These are phyloP conservation scores for Trametes cinnabarina DNA, from an alignment of 768 basidiomycete genomes.

Conservation along the genomic window DNA sequence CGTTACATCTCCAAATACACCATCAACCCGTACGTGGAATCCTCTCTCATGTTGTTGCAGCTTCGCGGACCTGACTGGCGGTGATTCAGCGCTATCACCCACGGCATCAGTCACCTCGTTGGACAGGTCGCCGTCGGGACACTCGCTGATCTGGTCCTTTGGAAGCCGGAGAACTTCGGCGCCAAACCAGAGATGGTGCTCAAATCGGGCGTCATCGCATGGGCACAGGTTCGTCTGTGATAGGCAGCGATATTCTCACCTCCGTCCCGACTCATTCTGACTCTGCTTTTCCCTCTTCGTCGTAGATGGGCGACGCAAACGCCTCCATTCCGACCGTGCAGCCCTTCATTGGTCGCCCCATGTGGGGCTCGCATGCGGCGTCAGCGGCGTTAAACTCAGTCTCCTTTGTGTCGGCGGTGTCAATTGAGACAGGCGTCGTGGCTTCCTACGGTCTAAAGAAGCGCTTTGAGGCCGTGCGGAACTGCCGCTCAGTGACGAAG, in stretches of 20 bases:
- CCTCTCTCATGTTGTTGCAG: not conserved
- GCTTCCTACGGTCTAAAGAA: slow-evolving; percentile 70
- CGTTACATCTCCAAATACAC: slow-evolving; percentile 96
- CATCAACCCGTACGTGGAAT: slow-evolving; percentile 80
- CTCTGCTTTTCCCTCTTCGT: slow-evolving; percentile 8
- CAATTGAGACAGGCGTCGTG: slow-evolving; percentile 58
- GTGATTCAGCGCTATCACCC: slow-evolving; percentile 75
- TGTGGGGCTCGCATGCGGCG: slow-evolving; percentile 85
- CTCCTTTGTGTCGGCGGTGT: slow-evolving; percentile 78
- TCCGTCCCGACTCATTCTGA: not conserved
- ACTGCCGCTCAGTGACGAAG: slow-evolving; percentile 77
- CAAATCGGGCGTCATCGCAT: slow-evolving; percentile 91
- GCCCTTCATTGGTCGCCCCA: slow-evolving; percentile 79
- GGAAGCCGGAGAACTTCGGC: slow-evolving; percentile 94
- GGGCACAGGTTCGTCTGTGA: slow-evolving; percentile 67
- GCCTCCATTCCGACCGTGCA: slow-evolving; percentile 96
- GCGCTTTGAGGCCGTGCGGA: slow-evolving; percentile 67
- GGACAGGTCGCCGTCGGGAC: slow-evolving; percentile 81
- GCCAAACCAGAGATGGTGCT: slow-evolving; percentile 91
- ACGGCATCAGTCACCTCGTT: slow-evolving; percentile 85
- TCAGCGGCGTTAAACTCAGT: slow-evolving; percentile 85
- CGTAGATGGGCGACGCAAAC: slow-evolving; percentile 94
- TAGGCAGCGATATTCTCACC: not conserved
- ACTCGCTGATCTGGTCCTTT: slow-evolving; percentile 92
- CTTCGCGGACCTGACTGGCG: not conserved